Evolutionary conservation across 2,329 filamentous ascomycete species (phyloP), one percentile per base, ranked within the genome.

Genomic region (Cucurbitaria berberidis): DNA sequence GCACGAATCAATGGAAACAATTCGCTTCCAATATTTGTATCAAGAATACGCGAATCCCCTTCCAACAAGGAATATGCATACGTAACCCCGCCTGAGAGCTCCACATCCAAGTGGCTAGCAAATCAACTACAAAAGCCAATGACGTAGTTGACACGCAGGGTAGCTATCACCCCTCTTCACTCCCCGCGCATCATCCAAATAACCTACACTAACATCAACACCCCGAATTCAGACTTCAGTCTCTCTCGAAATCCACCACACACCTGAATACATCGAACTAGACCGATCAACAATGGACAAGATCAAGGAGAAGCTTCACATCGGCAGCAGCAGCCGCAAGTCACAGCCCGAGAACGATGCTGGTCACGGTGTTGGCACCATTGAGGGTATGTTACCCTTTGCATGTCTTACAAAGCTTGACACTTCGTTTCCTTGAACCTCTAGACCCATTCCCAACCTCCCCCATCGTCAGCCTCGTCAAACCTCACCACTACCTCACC

Each of bases 271-370:
- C 29, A 15, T n/a, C 29, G n/a, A 16, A 48, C 29, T 39, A 5
- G 18, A n/a, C 9, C 39, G 18, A 45, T 19, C 36, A 9, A 65
- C 52, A 54, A 73, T 74, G 67, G 69, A 73, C 21, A 68, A 68
- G 51, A 62, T 74, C 60, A 74, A 74, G 59, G 68, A 73, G 53
- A 72, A 72, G 58, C 63, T 74, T 38, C 69, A 74, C 60, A 65
- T 73, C 40, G 64, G 64, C 49, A 64, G 57, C 54, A 61, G 53
- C 55, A 63, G 66, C 48, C 63, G 67, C 67, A 72, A 72, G 58
- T 67, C 66, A 38, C 63, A 68, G 51, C 49, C 61, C 29, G 66
- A 73, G 38, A 57, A 63, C 49, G 64, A 62, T 40, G 45, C 50
- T n/a, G 30, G 30, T 51, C 40, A 51, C 4, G 51, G 65, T 53